Conservation (phyloP, 768 basidiomycete species). For the Nevesoporus exiguus region DNA sequence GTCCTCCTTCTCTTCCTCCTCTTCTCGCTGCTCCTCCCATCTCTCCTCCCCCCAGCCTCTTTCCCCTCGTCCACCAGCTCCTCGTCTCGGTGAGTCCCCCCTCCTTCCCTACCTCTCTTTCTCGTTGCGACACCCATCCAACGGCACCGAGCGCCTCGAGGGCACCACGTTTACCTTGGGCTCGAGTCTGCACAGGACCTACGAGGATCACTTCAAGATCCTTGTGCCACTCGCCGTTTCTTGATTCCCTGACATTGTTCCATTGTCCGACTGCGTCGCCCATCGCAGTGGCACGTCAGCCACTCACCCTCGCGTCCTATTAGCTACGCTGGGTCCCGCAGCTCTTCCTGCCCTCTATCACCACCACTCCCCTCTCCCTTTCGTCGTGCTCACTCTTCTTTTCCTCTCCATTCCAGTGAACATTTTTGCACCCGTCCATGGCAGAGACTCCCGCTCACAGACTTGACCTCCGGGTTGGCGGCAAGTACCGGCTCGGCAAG, state of each 20-base stretch:
- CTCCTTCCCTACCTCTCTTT: not conserved
- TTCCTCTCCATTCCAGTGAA: slow-evolving; percentile 11
- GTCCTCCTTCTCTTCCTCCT: slow-evolving; percentile 29
- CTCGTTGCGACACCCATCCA: slow-evolving; percentile 11
- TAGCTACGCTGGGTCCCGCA: slow-evolving; percentile 30
- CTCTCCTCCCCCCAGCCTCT: slow-evolving; percentile 20
- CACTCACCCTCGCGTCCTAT: slow-evolving; percentile 36
- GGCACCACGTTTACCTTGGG: slow-evolving; percentile 27
- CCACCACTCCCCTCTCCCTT: slow-evolving; percentile 13
- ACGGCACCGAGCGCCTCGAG: slow-evolving; percentile 24
- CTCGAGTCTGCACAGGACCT: slow-evolving; percentile 1
- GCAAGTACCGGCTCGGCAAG: slow-evolving; percentile 97
- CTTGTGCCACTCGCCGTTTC: not conserved
- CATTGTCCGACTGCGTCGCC: not conserved
- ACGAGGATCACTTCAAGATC: slow-evolving; percentile 4
- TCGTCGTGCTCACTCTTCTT: slow-evolving; percentile 12
- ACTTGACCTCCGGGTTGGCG: slow-evolving; percentile 86
- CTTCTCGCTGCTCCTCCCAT: slow-evolving; percentile 28
- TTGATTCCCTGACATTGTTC: not conserved
- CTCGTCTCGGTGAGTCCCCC: slow-evolving; percentile 25
- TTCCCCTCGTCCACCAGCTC: slow-evolving; percentile 7
- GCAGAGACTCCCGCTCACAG: slow-evolving; percentile 68
- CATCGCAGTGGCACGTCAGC: slow-evolving; percentile 26
- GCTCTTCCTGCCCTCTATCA: slow-evolving; percentile 27
- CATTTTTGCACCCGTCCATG: slow-evolving; percentile 43